phyloP scores from a whole-genome alignment of 2,329 filamentous ascomycete genomes.

The Botrytis elliptica region DNA sequence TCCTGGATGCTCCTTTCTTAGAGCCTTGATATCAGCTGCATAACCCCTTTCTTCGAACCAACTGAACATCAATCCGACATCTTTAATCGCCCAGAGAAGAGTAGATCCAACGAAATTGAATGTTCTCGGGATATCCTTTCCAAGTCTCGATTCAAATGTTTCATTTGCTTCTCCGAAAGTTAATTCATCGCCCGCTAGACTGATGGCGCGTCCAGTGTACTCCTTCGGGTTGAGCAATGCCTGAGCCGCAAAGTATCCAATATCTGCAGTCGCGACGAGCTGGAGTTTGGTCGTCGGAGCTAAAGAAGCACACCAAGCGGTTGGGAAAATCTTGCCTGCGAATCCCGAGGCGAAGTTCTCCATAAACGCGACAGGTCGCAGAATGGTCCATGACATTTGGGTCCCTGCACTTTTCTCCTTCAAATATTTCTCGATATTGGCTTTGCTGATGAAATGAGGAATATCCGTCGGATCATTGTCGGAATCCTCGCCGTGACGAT shows the following conservation, averaged over 20 bases:
- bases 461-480: slow-evolving; percentile 49
- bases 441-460: slow-evolving; percentile 56
- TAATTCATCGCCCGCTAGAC: slow-evolving; percentile 48
- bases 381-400: slow-evolving; percentile 54
- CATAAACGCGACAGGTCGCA: slow-evolving; percentile 57
- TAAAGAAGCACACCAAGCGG: slow-evolving; percentile 38
- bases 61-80: slow-evolving; percentile 36
- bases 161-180: slow-evolving; percentile 39
- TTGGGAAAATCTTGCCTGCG: slow-evolving; percentile 33
- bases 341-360: slow-evolving; percentile 43
- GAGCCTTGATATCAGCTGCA: slow-evolving; percentile 39
- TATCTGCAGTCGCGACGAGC: slow-evolving; percentile 45
- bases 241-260: slow-evolving; percentile 47
- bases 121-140: slow-evolving; percentile 35
- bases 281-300: slow-evolving; percentile 41
- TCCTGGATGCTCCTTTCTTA: slow-evolving; percentile 45
- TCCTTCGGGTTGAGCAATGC: slow-evolving; percentile 43
- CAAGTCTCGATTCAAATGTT: slow-evolving; percentile 37
- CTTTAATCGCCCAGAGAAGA: slow-evolving; percentile 32
- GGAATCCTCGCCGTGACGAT: slow-evolving; percentile 50
- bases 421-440: slow-evolving; percentile 56
- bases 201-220: slow-evolving; percentile 43
- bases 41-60: slow-evolving; percentile 37
- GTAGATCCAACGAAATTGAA: slow-evolving; percentile 32
- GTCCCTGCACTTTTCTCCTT: slow-evolving; percentile 43